Conservation (phyloP, 306 rosid species). For the Pachyrhizus erosus region DNA sequence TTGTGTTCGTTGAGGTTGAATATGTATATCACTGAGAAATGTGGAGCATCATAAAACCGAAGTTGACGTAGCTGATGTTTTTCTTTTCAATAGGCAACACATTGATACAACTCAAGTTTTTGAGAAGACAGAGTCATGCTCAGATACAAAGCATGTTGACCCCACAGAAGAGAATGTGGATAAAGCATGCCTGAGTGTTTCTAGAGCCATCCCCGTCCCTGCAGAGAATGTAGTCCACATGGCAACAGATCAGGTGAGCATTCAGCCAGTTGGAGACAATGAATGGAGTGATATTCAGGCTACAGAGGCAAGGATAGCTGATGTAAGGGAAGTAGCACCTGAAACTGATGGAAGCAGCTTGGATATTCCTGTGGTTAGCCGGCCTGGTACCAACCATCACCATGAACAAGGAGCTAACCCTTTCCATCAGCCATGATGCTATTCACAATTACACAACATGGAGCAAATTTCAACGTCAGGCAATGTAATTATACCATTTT, state of each 20-base stretch:
- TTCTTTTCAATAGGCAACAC: slow-evolving; percentile 73
- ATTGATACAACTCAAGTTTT: slow-evolving; percentile 76
- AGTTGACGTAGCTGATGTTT: slow-evolving; percentile 31
- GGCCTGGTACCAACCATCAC: slow-evolving; percentile 61
- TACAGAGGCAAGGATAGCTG: slow-evolving; percentile 88
- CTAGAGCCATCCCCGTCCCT: slow-evolving; percentile 68
- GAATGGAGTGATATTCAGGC: slow-evolving; percentile 99
- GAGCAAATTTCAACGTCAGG: slow-evolving; percentile 39
- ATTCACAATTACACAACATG: slow-evolving; percentile 31
- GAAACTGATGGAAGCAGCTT: slow-evolving; percentile 85
- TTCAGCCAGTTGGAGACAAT: slow-evolving; percentile 67
- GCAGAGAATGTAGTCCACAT: slow-evolving; percentile 83
- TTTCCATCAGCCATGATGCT: slow-evolving; percentile 70
- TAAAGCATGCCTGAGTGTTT: slow-evolving; percentile 92
- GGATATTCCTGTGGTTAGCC: slow-evolving; percentile 93
- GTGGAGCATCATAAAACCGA: slow-evolving; percentile 16
- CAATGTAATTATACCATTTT: slow-evolving; percentile 51
- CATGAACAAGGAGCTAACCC: slow-evolving; percentile 76
- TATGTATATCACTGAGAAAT: slow-evolving; percentile 30
- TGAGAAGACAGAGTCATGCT: slow-evolving; percentile 86
- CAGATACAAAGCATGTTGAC: slow-evolving; percentile 92
- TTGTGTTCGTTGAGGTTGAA: slow-evolving; percentile 12
- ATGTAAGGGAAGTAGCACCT: slow-evolving; percentile 84
- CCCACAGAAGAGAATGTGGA: slow-evolving; percentile 87
- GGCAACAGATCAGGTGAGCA: slow-evolving; percentile 70